Conservation (phyloP, 169 alveolate genomes). For the Cryptosporidium andersoni region DNA sequence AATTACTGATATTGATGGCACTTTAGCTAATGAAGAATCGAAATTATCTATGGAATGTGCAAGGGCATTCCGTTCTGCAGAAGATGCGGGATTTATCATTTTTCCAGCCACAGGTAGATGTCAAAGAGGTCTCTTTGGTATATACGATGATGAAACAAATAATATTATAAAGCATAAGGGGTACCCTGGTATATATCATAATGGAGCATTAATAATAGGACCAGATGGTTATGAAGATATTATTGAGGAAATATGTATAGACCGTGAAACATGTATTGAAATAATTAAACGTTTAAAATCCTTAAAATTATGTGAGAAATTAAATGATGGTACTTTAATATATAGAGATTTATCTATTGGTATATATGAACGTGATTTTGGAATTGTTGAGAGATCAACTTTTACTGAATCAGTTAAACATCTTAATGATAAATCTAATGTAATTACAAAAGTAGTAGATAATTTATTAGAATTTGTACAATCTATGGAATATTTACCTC, state of each 20-base stretch:
- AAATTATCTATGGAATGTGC: constrained; percentile 8
- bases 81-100: constrained; percentile 13
- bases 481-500: constrained; percentile 2
- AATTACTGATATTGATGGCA: constrained; percentile 39
- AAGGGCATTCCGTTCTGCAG: constrained; percentile 6
- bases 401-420: neutral
- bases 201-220: constrained; percentile 40
- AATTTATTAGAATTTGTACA: constrained; percentile 14
- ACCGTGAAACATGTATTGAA: constrained; percentile 13
- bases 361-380: constrained; percentile 8
- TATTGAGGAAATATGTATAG: neutral
- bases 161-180: constrained; percentile 32
- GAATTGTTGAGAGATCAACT: constrained; percentile 9
- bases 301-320: constrained; percentile 2
- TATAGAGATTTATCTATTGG: constrained; percentile 7
- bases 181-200: constrained; percentile 18
- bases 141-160: constrained; percentile 21
- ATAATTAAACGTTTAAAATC: constrained; percentile 8
- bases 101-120: constrained; percentile 45
- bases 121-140: constrained; percentile 16
- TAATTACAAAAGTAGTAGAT: constrained; percentile 6
- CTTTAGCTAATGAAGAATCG: constrained; percentile 10
- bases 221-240: constrained; percentile 35
- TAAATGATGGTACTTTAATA: constrained; percentile 9
- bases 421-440: constrained; percentile 11